Percentiles rank a stretch among this genome's conserved stretches.
Evolutionary conservation across 2,329 filamentous ascomycete species (phyloP).

Genomic region (Aspergillus texensis): DNA sequence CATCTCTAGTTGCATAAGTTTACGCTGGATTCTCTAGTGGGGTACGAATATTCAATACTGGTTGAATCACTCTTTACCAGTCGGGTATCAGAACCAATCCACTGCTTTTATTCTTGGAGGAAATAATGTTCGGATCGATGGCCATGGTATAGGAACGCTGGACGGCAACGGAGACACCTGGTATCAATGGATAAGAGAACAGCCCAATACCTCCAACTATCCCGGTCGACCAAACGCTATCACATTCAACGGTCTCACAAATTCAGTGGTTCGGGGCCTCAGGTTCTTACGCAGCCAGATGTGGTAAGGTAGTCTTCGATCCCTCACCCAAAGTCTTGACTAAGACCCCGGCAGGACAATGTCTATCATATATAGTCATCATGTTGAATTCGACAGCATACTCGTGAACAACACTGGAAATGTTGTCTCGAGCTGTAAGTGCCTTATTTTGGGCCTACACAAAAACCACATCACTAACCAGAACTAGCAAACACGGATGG

Average conservation of each 20-base stretch:
- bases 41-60: slow-evolving; percentile 50
- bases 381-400: slow-evolving; percentile 54
- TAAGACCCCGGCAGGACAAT: slow-evolving; percentile 44
- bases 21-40: slow-evolving; percentile 26
- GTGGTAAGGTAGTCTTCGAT: slow-evolving; percentile 46
- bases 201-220: slow-evolving; percentile 30
- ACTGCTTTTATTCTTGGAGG: slow-evolving; percentile 57
- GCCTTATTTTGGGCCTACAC: too few species aligned
- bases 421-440: slow-evolving; percentile 18
- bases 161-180: slow-evolving; percentile 51
- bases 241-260: slow-evolving; percentile 24
- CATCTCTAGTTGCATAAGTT: not conserved
- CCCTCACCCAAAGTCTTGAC: not conserved
- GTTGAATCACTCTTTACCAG: slow-evolving; percentile 49
- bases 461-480: not conserved
- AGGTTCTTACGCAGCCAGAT: slow-evolving; percentile 57
- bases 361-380: slow-evolving; percentile 53
- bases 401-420: slow-evolving; percentile 52
- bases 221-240: slow-evolving; percentile 33
- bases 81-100: slow-evolving; percentile 54
- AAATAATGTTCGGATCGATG: slow-evolving; percentile 51
- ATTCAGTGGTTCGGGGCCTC: slow-evolving; percentile 24
- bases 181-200: slow-evolving; percentile 36
- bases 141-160: slow-evolving; percentile 52
- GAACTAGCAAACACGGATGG: slow-evolving; percentile 48